Percentiles rank a stretch among this genome's conserved stretches.
Conservation (phyloP, 2,329 filamentous ascomycete genomes). For the Neoscytalidium dimidiatum region DNA sequence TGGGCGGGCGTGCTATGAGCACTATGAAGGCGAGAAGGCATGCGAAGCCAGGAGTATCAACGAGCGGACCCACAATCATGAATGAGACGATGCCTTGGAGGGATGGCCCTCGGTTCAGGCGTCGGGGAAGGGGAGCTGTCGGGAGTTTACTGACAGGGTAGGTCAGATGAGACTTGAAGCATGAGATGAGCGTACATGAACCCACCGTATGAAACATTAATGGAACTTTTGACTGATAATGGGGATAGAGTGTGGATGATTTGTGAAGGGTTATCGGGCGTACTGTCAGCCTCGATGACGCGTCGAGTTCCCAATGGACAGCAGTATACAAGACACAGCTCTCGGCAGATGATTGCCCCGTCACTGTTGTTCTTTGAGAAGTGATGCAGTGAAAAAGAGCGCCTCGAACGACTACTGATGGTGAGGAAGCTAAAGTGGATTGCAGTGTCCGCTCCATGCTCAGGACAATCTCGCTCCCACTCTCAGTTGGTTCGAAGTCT, state of each 20-base stretch:
- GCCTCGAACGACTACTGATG: neutral
- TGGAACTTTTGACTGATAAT: neutral
- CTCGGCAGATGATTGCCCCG: no score
- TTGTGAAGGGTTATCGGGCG: neutral
- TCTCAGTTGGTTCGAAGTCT: neutral
- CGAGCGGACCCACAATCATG: neutral
- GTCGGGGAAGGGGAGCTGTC: neutral
- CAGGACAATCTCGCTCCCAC: neutral
- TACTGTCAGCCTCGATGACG: neutral
- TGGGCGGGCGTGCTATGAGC: neutral
- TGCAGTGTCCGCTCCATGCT: neutral
- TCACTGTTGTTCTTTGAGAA: neutral
- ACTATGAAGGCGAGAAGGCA: neutral
- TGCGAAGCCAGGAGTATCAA: neutral
- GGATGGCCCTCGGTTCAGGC: neutral
- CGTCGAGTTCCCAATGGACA: neutral
- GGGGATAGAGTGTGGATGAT: neutral
- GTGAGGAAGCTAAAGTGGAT: neutral
- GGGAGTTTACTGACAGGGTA: no score
- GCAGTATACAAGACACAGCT: neutral
- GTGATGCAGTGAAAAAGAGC: neutral
- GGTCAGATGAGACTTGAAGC: no score
- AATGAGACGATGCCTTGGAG: neutral
- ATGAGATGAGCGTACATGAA: no score
- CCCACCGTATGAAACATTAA: neutral